phyloP scores from a whole-genome alignment of 805 yeast genomes.

The Schizosaccharomyces octosporus region DNA sequence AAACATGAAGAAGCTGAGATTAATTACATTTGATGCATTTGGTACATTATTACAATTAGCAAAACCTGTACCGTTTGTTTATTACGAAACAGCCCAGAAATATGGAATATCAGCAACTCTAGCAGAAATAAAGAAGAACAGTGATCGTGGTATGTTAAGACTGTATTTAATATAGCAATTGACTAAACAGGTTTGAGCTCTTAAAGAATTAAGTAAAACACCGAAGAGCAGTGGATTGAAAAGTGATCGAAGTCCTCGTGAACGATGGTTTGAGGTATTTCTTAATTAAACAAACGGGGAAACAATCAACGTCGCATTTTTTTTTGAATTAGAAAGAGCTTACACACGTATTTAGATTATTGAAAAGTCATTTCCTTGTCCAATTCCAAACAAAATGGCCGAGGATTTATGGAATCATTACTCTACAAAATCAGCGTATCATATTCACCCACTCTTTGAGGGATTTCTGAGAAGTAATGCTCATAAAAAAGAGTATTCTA shows the following conservation, averaged over 20 bases:
- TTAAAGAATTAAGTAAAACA: not conserved
- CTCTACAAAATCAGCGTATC: not conserved
- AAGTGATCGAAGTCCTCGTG: not conserved
- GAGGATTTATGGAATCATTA: not conserved
- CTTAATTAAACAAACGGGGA: too few relatives aligned
- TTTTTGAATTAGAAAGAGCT: not conserved
- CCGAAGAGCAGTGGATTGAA: not conserved
- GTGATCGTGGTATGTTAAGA: not conserved
- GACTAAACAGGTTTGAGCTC: not conserved
- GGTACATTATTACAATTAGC: not conserved
- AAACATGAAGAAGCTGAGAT: not conserved
- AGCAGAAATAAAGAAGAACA: not conserved
- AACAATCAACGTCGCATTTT: not conserved
- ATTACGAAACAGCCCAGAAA: not conserved
- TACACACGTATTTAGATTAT: not conserved
- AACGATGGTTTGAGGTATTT: not conserved
- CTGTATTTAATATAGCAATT: too few relatives aligned
- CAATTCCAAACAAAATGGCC: not conserved
- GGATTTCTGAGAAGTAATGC: not conserved
- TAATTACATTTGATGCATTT: not conserved
- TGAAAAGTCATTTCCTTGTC: not conserved
- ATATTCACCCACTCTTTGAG: not conserved
- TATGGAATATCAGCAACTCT: not conserved
- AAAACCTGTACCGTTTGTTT: not conserved
- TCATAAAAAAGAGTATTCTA: not conserved